phyloP scores from a whole-genome alignment of 1,284 basidiomycete species.

The Apiotrichum porosum region DNA sequence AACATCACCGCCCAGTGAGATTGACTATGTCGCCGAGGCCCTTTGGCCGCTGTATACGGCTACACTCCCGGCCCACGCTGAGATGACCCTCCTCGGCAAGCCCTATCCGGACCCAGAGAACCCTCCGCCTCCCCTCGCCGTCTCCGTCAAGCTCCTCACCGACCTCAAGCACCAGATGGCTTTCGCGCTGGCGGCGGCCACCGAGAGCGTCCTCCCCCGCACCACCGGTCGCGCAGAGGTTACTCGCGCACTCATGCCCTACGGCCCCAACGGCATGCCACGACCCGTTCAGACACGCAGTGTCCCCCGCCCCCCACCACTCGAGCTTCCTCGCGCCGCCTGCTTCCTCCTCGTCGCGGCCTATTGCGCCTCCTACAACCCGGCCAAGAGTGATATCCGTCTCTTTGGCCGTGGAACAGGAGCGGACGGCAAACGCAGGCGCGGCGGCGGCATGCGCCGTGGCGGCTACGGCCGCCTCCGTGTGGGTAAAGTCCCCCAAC shows the following conservation, averaged over 20 bases:
- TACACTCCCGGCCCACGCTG: slow-evolving; percentile 33
- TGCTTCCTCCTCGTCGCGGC: slow-evolving; percentile 75
- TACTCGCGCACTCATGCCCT: slow-evolving; percentile 19
- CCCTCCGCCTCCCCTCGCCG: slow-evolving; percentile 24
- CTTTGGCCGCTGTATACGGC: slow-evolving; percentile 64
- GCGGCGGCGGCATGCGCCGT: slow-evolving; percentile 51
- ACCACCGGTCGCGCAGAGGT: slow-evolving; percentile 28
- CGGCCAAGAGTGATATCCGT: slow-evolving; percentile 69
- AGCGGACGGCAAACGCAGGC: slow-evolving; percentile 61
- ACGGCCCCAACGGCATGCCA: neutral
- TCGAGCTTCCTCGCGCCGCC: slow-evolving; percentile 57
- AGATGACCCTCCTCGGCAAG: slow-evolving; percentile 25
- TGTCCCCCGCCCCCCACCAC: slow-evolving; percentile 26
- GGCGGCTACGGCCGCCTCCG: slow-evolving; percentile 43
- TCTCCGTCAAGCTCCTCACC: slow-evolving; percentile 42
- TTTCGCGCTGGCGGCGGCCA: slow-evolving; percentile 36
- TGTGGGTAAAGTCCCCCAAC: slow-evolving; percentile 57
- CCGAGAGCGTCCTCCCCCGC: slow-evolving; percentile 37
- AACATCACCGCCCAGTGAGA: slow-evolving; percentile 57
- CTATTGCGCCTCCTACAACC: slow-evolving; percentile 82
- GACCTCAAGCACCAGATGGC: slow-evolving; percentile 42
- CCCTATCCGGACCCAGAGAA: slow-evolving; percentile 16
- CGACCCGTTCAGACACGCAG: slow-evolving; percentile 9
- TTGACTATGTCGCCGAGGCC: slow-evolving; percentile 68
- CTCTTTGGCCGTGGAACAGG: slow-evolving; percentile 67